phyloP scores from a whole-genome alignment of 371 early-diverging fungal species.

The Dichotomocladium elegans region DNA sequence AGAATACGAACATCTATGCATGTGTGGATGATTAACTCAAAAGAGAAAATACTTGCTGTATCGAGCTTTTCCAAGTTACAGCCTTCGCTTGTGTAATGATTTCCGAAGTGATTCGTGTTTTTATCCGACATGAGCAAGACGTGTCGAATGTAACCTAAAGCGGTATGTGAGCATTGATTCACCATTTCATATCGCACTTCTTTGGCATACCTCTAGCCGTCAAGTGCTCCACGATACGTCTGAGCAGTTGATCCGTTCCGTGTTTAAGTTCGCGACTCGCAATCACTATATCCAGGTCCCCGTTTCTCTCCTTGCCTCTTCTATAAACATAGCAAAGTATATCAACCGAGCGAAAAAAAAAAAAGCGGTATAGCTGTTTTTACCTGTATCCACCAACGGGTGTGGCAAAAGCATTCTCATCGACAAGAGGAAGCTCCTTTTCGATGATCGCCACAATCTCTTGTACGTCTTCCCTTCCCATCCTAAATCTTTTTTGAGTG shows the following conservation, averaged over 20 bases:
- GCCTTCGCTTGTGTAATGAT: constrained; percentile 1
- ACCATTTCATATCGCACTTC: neutral
- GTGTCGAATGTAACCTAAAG: constrained; percentile 4
- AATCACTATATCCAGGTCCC: constrained; percentile 52
- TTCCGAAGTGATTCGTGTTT: neutral
- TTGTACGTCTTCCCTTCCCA: constrained; percentile 42
- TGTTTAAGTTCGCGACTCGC: constrained; percentile 22
- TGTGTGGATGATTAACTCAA: neutral
- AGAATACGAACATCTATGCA: neutral
- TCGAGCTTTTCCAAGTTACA: constrained; percentile 1
- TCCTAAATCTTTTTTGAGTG: constrained; percentile 11
- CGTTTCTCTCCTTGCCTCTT: constrained; percentile 47
- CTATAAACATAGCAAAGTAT: constrained; percentile 6
- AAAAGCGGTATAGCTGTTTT: no score
- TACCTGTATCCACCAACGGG: constrained; percentile 53
- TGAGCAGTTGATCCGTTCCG: constrained; percentile 17
- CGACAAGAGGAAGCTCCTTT: constrained; percentile 21
- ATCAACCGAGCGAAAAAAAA: no score
- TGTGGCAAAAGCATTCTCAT: constrained; percentile 16
- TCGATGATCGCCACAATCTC: constrained; percentile 40
- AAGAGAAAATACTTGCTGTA: neutral
- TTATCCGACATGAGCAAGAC: constrained; percentile 1
- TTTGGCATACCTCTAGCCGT: constrained; percentile 15
- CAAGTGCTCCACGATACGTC: constrained; percentile 18
- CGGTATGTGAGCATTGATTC: no score